Base-by-base conservation (phyloP, 2,329 filamentous ascomycete species). In the Dothidotthia symphoricarpi region DNA sequence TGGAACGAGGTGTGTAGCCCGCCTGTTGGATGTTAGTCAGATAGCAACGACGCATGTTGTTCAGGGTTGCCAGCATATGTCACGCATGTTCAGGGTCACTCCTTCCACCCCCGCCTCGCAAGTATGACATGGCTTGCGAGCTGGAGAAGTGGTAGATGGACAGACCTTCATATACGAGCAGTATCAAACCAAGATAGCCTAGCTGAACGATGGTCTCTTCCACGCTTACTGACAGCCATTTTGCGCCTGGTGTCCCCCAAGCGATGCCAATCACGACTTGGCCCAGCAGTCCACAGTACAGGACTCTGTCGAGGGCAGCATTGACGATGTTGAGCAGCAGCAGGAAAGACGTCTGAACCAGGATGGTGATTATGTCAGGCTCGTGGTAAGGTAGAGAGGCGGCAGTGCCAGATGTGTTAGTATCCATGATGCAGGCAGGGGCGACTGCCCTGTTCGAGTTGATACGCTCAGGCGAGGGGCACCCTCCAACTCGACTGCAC, bases 241-340 rank as follows among this genome's bases (percentile, higher is more conserved):
- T 72, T 3, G 71, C 76, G 1, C 82, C 83, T 0, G 85, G 85
- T 0, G 75, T 75, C 7, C 85, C 85, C 77, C 78, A 90, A 7
- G 80, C 76, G 7, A 88, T 75, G 10, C 85, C 86, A 13, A 88
- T 61, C 6, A 88, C 68, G 11, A 90, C 74, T 52, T 90, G 83
- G 1, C 84, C 86, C 6, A 89, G 67, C 0, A 89, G 74, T 0
- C 85, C 85, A 53, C 84, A 88, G 59, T 83, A 86, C 0, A 86
- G 55, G 0, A 78, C 49, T 11, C 66, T 71, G 50, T 88, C 78
- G 1, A 88, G 70, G 0, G 73, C 54, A 38, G 70, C 69, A 45
- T 82, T 81, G 43, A 78, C 50, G 5, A 75, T 29, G 47, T 86
- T 86, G 29, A 86, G 72, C 0, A 78, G 58, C 0, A 87, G 56